Evolutionary conservation across 2,329 filamentous ascomycete species (phyloP), one percentile per base, ranked within the genome.

Genomic region (Alternaria tenuissima): DNA sequence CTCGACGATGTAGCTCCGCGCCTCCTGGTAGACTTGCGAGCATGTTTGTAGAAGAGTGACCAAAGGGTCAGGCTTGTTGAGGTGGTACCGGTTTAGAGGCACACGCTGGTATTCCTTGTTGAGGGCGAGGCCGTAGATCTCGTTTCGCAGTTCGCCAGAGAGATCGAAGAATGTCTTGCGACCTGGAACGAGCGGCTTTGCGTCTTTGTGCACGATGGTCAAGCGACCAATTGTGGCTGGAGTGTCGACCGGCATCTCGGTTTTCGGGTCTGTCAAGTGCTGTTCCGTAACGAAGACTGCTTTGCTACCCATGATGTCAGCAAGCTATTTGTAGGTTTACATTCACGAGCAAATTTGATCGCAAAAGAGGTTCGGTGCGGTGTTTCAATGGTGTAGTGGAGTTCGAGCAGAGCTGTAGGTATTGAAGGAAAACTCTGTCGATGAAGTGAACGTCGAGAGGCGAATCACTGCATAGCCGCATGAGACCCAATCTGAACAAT

Each of bases 141-240:
- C 11, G n/a, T 60, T 60, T 30, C 47, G 39, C n/a, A 57, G 18
- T 26, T 61, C 58, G 34, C 32, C 58, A 20, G 58, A 48, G 11
- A 61, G 46, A n/a, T 18, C 14, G 7, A 61, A 34, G 42, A 61
- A 20, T 20, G 58, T 61, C 22, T 20, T 26, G 12, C 53, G 38
- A 8, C 36, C 34, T 22, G 39, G 24, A 0, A 41, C 30, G 11
- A 49, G 34, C 26, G 47, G 42, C 5, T 48, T 34, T 30, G 41
- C 32, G 8, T 47, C 18, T 36, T 48, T 47, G 20, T 5, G 9
- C 5, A 22, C 12, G 36, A 57, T 60, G 9, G 18, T 11, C 7
- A 41, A 32, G n/a, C 52, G 57, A 3, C 8, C 3, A 0, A 28
- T 24, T 4, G 30, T 53, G 14, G 16, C 9, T 20, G 20, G 1